Base-by-base conservation (phyloP, 176 grass and related monocot genomes). In the Eremochloa ophiuroides region DNA sequence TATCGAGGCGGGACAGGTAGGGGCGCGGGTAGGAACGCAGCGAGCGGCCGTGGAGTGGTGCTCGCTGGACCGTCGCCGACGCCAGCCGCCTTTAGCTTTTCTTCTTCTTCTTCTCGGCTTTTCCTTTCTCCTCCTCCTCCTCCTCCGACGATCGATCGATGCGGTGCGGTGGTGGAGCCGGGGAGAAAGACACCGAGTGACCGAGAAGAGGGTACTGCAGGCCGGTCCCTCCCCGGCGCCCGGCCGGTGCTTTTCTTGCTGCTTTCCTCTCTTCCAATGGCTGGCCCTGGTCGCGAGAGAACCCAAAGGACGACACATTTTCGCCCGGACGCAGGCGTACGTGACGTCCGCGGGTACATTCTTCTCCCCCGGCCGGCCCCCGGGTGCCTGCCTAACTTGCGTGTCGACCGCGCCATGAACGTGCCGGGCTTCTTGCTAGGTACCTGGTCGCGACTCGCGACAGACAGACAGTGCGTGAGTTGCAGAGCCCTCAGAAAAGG, bases 1-100 rank as follows among this genome's bases (percentile, higher is more conserved):
- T 85, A 85, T 70, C 20, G 55, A 20, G 14, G 62, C 70, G 76
- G 69, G 70, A 70, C 76, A 80, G 25, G 62, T 63, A 33, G 81
- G 51, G 47, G 37, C 8, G 34, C 2, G 14, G 58, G 86, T 55
- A 70, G 44, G 67, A 77, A 51, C 20, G 23, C 22, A 77, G 48
- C 22, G 66, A 63, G 79, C 65, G 66, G 74, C 59, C 2, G 65
- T 64, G 55, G 26, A 5, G 25, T 27, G 58, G 30, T 20, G 30
- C 10, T 59, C 51, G 30, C 18, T 59, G 48, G 65, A 29, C 48
- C 67, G 51, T 44, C 67, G 60, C 66, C 27, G 37, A 61, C 73
- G 60, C 63, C 41, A 29, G 34, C 35, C 58, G 74, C 75, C 43
- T 82, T 71, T n/a, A 11, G 23, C 33, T 65, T 28, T 55, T 34